phyloP scores from a whole-genome alignment of 805 yeast genomes.

The Yarrowia sp. region DNA sequence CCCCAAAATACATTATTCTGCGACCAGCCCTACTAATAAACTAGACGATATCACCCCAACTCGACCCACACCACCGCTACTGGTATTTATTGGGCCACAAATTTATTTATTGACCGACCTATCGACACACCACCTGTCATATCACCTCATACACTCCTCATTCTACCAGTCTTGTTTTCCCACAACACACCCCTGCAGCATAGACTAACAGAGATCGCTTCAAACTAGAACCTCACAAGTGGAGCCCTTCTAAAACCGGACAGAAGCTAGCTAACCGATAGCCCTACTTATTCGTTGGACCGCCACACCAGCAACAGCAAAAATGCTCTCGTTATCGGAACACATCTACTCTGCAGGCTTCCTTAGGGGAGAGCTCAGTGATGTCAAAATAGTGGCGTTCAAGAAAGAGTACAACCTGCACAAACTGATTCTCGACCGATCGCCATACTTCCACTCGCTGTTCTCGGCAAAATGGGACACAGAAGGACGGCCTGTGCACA shows the following conservation, averaged over 20 bases:
- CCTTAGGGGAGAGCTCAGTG: slow-evolving; percentile 8
- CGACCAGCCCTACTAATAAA: slow-evolving; percentile 12
- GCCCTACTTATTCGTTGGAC: too few species aligned
- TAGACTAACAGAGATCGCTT: slow-evolving; percentile 1
- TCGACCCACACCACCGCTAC: not conserved
- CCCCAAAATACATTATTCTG: slow-evolving; percentile 7
- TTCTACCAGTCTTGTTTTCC: not conserved
- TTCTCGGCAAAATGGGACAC: slow-evolving; percentile 47
- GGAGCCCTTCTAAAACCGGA: not conserved
- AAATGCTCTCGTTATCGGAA: not conserved
- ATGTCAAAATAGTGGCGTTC: slow-evolving; percentile 50
- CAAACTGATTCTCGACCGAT: slow-evolving; percentile 45
- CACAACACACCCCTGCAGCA: not conserved
- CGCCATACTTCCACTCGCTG: slow-evolving; percentile 49
- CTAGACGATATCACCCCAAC: not conserved
- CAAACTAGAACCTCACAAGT: not conserved
- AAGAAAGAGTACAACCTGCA: slow-evolving; percentile 48
- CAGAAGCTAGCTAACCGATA: not conserved
- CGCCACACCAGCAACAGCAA: too few species aligned
- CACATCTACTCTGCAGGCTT: slow-evolving; percentile 2
- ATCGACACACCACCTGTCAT: not conserved
- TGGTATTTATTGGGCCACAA: not conserved
- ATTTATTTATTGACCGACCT: not conserved
- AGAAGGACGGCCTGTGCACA: slow-evolving; percentile 26
- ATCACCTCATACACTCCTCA: not conserved